phyloP scores from a whole-genome alignment of 257 asterid species.

The Jacaranda copaia region DNA sequence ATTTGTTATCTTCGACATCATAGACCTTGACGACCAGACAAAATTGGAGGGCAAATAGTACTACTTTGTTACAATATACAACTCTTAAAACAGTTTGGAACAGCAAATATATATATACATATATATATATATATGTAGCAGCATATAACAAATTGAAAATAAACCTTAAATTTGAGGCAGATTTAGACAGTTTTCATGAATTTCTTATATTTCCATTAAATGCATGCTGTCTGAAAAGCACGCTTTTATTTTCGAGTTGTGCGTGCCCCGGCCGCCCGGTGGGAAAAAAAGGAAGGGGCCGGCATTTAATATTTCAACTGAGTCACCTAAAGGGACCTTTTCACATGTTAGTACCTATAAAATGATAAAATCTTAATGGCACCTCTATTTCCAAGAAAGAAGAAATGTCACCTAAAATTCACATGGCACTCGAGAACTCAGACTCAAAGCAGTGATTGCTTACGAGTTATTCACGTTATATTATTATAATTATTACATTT shows the following conservation, averaged over 20 bases:
- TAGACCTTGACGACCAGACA: neutral
- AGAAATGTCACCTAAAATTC: slow-evolving; percentile 34
- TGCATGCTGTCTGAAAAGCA: neutral
- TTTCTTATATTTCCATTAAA: neutral
- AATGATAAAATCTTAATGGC: slow-evolving; percentile 10
- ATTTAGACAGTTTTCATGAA: neutral
- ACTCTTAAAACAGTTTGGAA: neutral
- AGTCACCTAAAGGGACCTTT: slow-evolving; percentile 10
- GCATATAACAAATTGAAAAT: too few species aligned
- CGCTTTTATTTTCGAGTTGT: too few species aligned
- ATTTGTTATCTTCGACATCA: neutral
- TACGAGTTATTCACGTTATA: too few species aligned
- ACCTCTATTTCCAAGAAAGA: slow-evolving; percentile 20
- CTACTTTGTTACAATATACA: neutral
- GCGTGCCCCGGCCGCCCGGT: too few species aligned
- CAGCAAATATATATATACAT: neutral
- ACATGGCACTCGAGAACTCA: slow-evolving; percentile 35
- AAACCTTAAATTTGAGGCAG: neutral
- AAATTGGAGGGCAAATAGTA: neutral
- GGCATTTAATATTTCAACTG: slow-evolving; percentile 3
- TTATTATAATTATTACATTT: too few species aligned
- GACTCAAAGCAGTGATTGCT: too few species aligned
- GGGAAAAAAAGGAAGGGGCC: neutral
- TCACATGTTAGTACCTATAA: slow-evolving; percentile 33
- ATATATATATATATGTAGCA: neutral